phyloP scores from a whole-genome alignment of 2,329 filamentous ascomycete genomes.

The Aspergillus hortae region DNA sequence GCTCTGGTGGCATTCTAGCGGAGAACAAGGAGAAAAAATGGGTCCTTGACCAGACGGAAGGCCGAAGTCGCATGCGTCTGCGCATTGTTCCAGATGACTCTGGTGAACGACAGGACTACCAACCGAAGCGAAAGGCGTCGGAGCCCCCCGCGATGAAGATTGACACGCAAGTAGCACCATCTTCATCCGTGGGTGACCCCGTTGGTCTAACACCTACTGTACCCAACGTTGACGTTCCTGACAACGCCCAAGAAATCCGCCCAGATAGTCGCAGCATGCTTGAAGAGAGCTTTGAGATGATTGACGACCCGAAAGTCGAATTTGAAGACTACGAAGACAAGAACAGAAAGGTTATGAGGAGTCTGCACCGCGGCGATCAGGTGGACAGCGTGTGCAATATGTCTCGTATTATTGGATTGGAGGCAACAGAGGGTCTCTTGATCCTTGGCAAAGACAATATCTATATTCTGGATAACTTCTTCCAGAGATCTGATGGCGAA shows the following conservation, averaged over 20 bases:
- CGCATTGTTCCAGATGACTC: constrained; percentile 77
- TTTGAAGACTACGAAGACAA: constrained; percentile 92
- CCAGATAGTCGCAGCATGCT: constrained; percentile 43
- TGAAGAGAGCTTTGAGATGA: constrained; percentile 93
- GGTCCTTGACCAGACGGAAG: constrained; percentile 94
- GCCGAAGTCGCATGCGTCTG: constrained; percentile 89
- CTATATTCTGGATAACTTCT: constrained; percentile 95
- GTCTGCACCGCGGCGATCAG: constrained; percentile 81
- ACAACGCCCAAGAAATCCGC: constrained; percentile 27
- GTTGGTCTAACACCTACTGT: constrained; percentile 34
- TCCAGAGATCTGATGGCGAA: constrained; percentile 90
- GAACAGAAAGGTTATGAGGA: constrained; percentile 95
- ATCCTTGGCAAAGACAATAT: constrained; percentile 89
- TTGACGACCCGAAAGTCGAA: constrained; percentile 85
- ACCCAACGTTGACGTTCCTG: constrained; percentile 30
- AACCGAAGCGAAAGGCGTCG: constrained; percentile 74
- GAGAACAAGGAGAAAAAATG: constrained; percentile 66
- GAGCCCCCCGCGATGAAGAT: constrained; percentile 47
- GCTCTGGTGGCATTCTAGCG: constrained; percentile 78
- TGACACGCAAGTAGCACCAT: constrained; percentile 40
- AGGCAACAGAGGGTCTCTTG: constrained; percentile 88
- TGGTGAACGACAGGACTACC: constrained; percentile 67
- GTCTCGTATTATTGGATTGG: constrained; percentile 87
- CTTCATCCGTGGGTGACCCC: constrained; percentile 41
- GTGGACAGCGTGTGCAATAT: constrained; percentile 95